Conservation (phyloP, 2,329 filamentous ascomycete genomes). For the Domatiomyces globalis region DNA sequence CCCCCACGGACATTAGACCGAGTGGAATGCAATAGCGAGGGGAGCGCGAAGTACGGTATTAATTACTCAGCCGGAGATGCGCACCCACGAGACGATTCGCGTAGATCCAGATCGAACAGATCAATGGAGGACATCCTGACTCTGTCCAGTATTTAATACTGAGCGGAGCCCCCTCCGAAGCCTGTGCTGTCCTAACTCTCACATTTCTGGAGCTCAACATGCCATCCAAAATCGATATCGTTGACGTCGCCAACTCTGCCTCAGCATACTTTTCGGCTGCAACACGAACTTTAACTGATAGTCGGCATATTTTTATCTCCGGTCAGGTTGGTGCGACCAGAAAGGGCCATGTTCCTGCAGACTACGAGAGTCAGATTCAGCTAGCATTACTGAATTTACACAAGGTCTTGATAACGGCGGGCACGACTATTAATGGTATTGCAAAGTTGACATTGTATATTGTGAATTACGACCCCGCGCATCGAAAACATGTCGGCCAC, state of each 20-base stretch:
- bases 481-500: conserved; percentile 25
- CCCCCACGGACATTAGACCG: too few species aligned
- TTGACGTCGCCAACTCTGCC: conserved; percentile 5
- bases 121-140: too few species aligned
- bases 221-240: background rate
- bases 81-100: too few species aligned
- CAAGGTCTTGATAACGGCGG: conserved; percentile 25
- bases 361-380: conserved; percentile 31
- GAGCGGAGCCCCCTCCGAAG: too few species aligned
- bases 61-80: too few species aligned
- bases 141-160: too few species aligned
- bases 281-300: conserved; percentile 1
- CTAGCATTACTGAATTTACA: conserved; percentile 28
- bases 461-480: conserved; percentile 29
- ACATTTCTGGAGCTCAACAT: background rate
- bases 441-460: conserved; percentile 32
- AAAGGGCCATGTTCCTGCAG: conserved; percentile 22
- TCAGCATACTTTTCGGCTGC: conserved; percentile 13
- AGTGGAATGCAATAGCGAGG: too few species aligned
- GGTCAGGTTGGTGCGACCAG: conserved; percentile 26
- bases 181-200: too few species aligned
- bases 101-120: too few species aligned
- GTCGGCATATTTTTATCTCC: conserved; percentile 8
- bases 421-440: conserved; percentile 26
- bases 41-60: too few species aligned